Conservation (phyloP, 208 protist genomes). For the Trypanosoma scelopori region DNA sequence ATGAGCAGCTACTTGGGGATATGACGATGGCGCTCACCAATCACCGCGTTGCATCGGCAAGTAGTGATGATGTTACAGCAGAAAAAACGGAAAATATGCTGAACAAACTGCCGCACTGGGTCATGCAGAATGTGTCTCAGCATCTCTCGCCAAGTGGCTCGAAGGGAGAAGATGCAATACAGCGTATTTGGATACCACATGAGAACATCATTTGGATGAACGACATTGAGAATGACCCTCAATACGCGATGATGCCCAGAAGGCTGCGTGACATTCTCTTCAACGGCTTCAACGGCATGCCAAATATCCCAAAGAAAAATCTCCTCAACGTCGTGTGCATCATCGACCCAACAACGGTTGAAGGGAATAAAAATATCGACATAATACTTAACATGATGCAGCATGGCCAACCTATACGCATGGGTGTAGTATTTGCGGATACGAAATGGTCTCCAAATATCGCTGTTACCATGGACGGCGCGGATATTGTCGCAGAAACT, state of each 20-base stretch:
- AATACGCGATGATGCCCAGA: slow-evolving; percentile 31
- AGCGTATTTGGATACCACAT: slow-evolving; percentile 29
- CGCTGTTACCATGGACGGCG: neutral
- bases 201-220: slow-evolving; percentile 61
- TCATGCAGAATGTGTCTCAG: neutral
- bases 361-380: slow-evolving; percentile 19
- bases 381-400: slow-evolving; percentile 20
- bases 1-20: slow-evolving; percentile 29
- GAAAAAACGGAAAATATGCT: neutral
- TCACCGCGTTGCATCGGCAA: neutral
- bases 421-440: slow-evolving; percentile 56
- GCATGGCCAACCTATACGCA: slow-evolving; percentile 37
- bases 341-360: slow-evolving; percentile 44
- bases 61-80: neutral
- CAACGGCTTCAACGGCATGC: slow-evolving; percentile 1
- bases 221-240: slow-evolving; percentile 68
- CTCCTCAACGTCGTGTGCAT: slow-evolving; percentile 64
- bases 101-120: neutral
- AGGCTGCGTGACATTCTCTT: slow-evolving; percentile 4
- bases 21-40: slow-evolving; percentile 23
- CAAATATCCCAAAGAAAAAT: slow-evolving; percentile 65
- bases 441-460: slow-evolving; percentile 24
- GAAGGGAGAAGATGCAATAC: neutral
- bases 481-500: neutral
- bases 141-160: neutral